phyloP scores from a whole-genome alignment of 2,329 filamentous ascomycete genomes.

The Aspergillus sclerotialis region DNA sequence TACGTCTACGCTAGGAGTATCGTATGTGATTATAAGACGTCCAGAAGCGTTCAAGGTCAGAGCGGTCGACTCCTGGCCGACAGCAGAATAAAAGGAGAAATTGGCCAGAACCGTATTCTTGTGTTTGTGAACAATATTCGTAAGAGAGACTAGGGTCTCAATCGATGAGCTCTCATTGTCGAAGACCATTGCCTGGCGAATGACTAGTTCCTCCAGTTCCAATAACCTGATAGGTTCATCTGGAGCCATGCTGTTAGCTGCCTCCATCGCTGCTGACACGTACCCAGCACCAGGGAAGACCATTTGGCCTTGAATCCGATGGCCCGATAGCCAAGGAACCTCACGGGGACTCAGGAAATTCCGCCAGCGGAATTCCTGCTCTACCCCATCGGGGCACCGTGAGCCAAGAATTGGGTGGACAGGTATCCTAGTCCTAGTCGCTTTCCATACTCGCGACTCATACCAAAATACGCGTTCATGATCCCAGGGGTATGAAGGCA shows the following conservation, averaged over 20 bases:
- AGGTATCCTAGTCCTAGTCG: no score
- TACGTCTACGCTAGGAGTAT: background rate
- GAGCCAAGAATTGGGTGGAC: no score
- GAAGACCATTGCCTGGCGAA: background rate
- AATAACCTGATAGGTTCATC: background rate
- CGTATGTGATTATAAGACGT: background rate
- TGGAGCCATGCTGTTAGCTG: no score
- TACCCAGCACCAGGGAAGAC: slow-evolving; percentile 1
- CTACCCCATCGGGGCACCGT: no score
- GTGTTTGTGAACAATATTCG: background rate
- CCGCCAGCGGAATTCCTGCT: no score
- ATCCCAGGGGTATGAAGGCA: no score
- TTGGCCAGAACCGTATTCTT: background rate
- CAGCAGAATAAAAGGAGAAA: background rate
- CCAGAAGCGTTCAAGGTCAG: background rate
- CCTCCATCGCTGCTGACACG: background rate
- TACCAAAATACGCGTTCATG: no score
- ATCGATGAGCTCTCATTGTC: background rate
- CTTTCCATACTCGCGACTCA: no score
- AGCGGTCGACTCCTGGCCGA: no score
- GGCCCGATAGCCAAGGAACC: slow-evolving; percentile 1
- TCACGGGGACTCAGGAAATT: slow-evolving; percentile 2
- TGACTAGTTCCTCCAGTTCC: background rate
- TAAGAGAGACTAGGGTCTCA: background rate
- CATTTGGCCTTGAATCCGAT: background rate